These are phyloP conservation scores for Pseudonitzschia multiseries DNA, from an alignment of 108 stramenopile genomes.

Conservation along the genomic window DNA sequence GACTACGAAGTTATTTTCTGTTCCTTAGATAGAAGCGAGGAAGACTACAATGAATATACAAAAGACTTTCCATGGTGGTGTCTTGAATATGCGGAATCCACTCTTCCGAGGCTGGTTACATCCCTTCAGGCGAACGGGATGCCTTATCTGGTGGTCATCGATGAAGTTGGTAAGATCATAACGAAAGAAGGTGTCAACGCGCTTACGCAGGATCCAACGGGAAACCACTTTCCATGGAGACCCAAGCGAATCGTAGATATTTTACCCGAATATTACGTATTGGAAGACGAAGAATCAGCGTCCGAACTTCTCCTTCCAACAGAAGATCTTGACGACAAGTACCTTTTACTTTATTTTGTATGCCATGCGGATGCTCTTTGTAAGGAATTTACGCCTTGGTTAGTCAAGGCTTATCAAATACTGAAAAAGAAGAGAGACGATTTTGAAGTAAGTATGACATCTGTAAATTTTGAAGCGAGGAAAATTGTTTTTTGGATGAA, in stretches of 20 bases:
- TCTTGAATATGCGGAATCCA: slow-evolving; percentile 39
- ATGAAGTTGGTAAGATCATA: slow-evolving; percentile 42
- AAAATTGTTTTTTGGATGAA: neutral
- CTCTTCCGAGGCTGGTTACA: slow-evolving; percentile 30
- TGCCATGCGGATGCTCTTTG: slow-evolving; percentile 55
- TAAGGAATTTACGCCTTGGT: slow-evolving; percentile 59
- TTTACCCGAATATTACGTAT: slow-evolving; percentile 36
- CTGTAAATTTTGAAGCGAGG: neutral
- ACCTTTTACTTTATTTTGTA: slow-evolving; percentile 49
- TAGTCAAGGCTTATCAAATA: slow-evolving; percentile 59
- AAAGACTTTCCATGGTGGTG: slow-evolving; percentile 72
- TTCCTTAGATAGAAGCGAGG: slow-evolving; percentile 54
- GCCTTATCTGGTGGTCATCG: slow-evolving; percentile 55
- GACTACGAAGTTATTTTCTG: slow-evolving; percentile 76
- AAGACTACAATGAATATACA: slow-evolving; percentile 53
- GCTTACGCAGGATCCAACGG: slow-evolving; percentile 41
- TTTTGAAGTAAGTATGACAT: slow-evolving; percentile 57
- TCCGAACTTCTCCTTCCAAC: slow-evolving; percentile 19
- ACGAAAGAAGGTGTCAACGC: slow-evolving; percentile 46
- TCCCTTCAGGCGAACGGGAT: slow-evolving; percentile 43
- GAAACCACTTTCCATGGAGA: slow-evolving; percentile 60
- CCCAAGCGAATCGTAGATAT: slow-evolving; percentile 50
- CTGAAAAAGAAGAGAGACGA: slow-evolving; percentile 55
- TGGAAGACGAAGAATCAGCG: neutral
- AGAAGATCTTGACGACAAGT: slow-evolving; percentile 48